Evolutionary conservation across 371 early-diverging fungal species (phyloP).

Genomic region (Rhizopus microsporus): DNA sequence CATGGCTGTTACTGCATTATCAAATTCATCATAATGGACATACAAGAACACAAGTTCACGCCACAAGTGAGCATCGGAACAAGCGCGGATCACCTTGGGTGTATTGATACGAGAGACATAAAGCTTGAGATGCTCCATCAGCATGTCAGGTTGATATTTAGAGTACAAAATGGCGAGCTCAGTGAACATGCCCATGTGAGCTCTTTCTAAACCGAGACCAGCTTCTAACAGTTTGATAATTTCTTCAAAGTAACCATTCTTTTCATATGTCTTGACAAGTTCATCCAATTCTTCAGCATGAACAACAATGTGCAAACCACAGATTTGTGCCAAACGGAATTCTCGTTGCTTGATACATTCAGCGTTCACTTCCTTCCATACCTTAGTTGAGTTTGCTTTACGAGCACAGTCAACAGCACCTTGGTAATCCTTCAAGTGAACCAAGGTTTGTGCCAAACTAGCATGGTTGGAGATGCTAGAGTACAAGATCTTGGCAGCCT

Average conservation of each 20-base stretch:
- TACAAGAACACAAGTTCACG: slow-evolving; percentile 95
- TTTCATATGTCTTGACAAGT: slow-evolving; percentile 85
- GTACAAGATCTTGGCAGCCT: slow-evolving; percentile 93
- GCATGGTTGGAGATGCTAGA: slow-evolving; percentile 96
- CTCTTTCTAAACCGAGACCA: slow-evolving; percentile 93
- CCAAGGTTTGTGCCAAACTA: slow-evolving; percentile 91
- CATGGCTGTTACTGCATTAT: slow-evolving; percentile 94
- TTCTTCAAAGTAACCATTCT: slow-evolving; percentile 88
- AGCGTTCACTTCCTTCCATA: slow-evolving; percentile 97
- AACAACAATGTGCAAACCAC: slow-evolving; percentile 93
- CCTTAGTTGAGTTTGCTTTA: slow-evolving; percentile 95
- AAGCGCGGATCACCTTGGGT: slow-evolving; percentile 95
- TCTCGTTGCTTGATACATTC: slow-evolving; percentile 93
- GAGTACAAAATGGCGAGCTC: slow-evolving; percentile 95
- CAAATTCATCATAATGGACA: slow-evolving; percentile 97
- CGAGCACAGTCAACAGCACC: slow-evolving; percentile 97
- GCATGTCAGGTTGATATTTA: slow-evolving; percentile 89
- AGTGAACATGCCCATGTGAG: slow-evolving; percentile 99
- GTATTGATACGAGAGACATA: slow-evolving; percentile 97
- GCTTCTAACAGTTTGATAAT: slow-evolving; percentile 88
- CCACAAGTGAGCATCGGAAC: slow-evolving; percentile 94
- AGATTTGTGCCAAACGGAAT: slow-evolving; percentile 96
- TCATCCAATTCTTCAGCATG: slow-evolving; percentile 96
- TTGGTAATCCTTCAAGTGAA: slow-evolving; percentile 92
- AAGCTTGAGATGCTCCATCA: slow-evolving; percentile 96